Evolutionary conservation across 495 filamentous ascomycete species (phyloP), one percentile per base, ranked within the genome.

Genomic region (Xylaria flabelliformis): DNA sequence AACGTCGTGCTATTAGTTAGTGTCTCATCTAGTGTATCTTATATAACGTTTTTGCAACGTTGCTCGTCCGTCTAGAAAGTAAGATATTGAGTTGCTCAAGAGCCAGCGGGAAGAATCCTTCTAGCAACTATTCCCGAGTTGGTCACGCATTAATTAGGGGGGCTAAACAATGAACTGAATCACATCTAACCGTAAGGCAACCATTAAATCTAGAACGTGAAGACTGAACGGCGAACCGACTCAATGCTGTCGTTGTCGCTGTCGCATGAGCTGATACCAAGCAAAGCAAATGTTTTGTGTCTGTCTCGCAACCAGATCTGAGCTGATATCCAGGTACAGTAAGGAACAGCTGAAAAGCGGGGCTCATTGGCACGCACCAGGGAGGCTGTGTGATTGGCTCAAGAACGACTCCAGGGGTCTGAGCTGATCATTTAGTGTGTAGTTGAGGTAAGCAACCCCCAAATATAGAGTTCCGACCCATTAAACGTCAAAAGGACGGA

Each of bases 401-500:
- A 32, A 41, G n/a, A 70, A 70, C 68, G 68, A 64, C 19, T 3
- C 21, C 13, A 19, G 19, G 24, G 65, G 36, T 58, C 53, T 34
- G 53, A 69, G 67, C 67, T 69, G 67, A 69, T 46, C 1, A 46
- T 42, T 24, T n/a, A 46, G 61, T 19, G 63, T 19, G 26, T 17
- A n/a, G 44, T 34, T 9, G n/a, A 29, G 48, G 51, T 48, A 42
- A 69, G 65, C 65, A 67, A 5, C 13, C 8, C 26, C 65, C 65
- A 67, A 67, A 67, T 55, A 39, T 67, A 67, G 65, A 67, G 64
- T 67, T 34, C 50, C 15, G 19, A 29, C 50, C 64, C 42, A n/a
- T 24, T 2, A 32, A 46, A 32, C 24, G 21, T 53, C 26, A 12
- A 53, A 46, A 7, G 13, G 42, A 7, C 19, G 46, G 29, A 26